Conservation (phyloP, 2,329 filamentous ascomycete species). For the Cordyceps farinosa region DNA sequence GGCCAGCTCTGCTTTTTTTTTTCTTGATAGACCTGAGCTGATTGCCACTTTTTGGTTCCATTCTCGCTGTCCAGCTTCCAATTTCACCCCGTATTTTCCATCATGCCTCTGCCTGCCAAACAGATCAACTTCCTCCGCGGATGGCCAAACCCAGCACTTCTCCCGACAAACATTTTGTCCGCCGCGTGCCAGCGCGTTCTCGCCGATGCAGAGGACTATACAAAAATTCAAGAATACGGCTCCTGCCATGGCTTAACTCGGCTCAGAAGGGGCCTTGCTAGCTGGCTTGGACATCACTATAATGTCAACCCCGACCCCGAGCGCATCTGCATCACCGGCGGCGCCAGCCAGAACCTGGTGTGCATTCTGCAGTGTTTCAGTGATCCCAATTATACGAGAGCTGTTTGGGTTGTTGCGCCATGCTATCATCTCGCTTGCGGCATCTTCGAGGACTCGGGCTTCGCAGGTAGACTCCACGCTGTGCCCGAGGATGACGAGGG, state of each 20-base stretch:
- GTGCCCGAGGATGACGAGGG: slow-evolving; percentile 77
- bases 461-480: slow-evolving; percentile 61
- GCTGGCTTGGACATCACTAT: slow-evolving; percentile 68
- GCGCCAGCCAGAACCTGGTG: slow-evolving; percentile 78
- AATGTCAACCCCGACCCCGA: slow-evolving; percentile 40
- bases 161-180: slow-evolving; percentile 62
- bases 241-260: slow-evolving; percentile 70
- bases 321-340: slow-evolving; percentile 77
- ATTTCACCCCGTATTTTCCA: not conserved
- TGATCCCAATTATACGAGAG: slow-evolving; percentile 70
- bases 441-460: slow-evolving; percentile 79
- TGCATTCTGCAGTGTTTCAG: slow-evolving; percentile 75
- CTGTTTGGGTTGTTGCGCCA: slow-evolving; percentile 77
- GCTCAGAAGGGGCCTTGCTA: slow-evolving; percentile 63
- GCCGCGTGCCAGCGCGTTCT: slow-evolving; percentile 60
- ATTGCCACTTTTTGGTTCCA: too few relatives aligned
- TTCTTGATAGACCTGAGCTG: too few relatives aligned
- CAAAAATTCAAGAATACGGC: slow-evolving; percentile 70
- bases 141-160: slow-evolving; percentile 61
- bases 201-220: slow-evolving; percentile 53
- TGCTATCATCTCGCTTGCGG: slow-evolving; percentile 77
- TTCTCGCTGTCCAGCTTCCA: too few relatives aligned
- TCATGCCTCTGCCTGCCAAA: not conserved
- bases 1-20: too few relatives aligned
- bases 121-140: slow-evolving; percentile 63